Conservation (phyloP, 768 basidiomycete genomes). For the Dioszegia hungarica region DNA sequence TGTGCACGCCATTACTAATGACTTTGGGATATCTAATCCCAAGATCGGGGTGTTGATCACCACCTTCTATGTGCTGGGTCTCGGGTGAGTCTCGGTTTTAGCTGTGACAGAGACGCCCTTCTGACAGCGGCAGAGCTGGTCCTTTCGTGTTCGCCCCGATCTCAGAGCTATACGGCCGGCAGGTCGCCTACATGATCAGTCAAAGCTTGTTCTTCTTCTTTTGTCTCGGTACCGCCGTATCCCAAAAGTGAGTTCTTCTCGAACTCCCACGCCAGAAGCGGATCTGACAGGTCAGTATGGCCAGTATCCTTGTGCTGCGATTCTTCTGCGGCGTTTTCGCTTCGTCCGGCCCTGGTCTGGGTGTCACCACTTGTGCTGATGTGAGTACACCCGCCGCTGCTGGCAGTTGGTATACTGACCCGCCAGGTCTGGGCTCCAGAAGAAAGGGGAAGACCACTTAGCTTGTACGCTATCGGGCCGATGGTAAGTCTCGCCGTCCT, state of each 20-base stretch:
- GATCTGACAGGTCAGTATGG: conserved; percentile 31
- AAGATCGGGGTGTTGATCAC: conserved; percentile 33
- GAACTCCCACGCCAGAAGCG: background rate
- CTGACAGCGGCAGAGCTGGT: conserved; percentile 23
- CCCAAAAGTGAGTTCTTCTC: conserved; percentile 28
- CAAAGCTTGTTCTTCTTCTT: conserved; percentile 29
- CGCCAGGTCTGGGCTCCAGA: conserved; percentile 24
- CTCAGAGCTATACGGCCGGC: conserved; percentile 40
- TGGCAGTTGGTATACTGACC: background rate
- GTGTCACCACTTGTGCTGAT: conserved; percentile 42
- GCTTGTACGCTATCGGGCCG: conserved; percentile 40
- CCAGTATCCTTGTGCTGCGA: conserved; percentile 30
- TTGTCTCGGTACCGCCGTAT: conserved; percentile 27
- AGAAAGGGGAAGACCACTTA: conserved; percentile 34
- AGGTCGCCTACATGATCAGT: conserved; percentile 30
- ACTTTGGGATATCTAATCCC: conserved; percentile 28
- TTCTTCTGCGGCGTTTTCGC: conserved; percentile 39
- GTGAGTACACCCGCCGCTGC: conserved; percentile 9
- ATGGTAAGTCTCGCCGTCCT: conserved; percentile 19
- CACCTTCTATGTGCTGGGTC: conserved; percentile 35
- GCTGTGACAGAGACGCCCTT: background rate
- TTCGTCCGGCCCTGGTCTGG: conserved; percentile 37
- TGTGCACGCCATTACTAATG: conserved; percentile 30
- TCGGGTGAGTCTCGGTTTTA: conserved; percentile 29
- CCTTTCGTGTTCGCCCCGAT: conserved; percentile 45